Evolutionary conservation across 2,329 filamentous ascomycete genomes (phyloP).

Genomic region (Epichloe baconii): DNA sequence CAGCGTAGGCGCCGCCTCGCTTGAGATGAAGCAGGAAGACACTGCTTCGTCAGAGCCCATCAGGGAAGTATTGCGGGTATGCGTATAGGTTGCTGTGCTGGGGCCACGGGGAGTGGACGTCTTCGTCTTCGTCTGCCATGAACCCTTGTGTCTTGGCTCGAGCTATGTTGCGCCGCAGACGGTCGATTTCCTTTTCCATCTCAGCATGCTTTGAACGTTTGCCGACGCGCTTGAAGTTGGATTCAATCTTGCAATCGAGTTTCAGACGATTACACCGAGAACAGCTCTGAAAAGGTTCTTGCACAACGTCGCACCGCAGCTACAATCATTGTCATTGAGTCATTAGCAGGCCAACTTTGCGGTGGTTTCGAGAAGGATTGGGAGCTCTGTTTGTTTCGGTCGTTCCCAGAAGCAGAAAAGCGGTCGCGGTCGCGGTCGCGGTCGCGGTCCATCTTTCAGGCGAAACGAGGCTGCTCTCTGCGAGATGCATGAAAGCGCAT

Average conservation of each 20-base stretch:
- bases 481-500: not conserved
- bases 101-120: conserved; percentile 43
- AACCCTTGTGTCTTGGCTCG: conserved; percentile 48
- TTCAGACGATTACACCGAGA: conserved; percentile 67
- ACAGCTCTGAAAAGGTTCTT: conserved; percentile 68
- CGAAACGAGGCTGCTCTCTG: not conserved
- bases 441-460: not conserved
- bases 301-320: conserved; percentile 74
- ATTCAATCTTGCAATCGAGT: conserved; percentile 75
- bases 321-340: conserved; percentile 18
- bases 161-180: conserved; percentile 46
- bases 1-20: conserved; percentile 47
- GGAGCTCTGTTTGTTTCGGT: not conserved
- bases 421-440: no score
- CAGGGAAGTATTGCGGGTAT: conserved; percentile 48
- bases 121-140: conserved; percentile 40
- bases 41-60: conserved; percentile 59
- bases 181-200: conserved; percentile 74
- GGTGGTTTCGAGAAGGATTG: not conserved
- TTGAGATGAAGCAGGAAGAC: conserved; percentile 54
- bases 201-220: conserved; percentile 75
- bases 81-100: conserved; percentile 39
- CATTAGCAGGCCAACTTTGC: not conserved
- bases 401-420: no score
- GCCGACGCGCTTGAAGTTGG: conserved; percentile 73